Evolutionary conservation across 2,329 filamentous ascomycete species (phyloP).

Genomic region (Sclerotinia minor): DNA sequence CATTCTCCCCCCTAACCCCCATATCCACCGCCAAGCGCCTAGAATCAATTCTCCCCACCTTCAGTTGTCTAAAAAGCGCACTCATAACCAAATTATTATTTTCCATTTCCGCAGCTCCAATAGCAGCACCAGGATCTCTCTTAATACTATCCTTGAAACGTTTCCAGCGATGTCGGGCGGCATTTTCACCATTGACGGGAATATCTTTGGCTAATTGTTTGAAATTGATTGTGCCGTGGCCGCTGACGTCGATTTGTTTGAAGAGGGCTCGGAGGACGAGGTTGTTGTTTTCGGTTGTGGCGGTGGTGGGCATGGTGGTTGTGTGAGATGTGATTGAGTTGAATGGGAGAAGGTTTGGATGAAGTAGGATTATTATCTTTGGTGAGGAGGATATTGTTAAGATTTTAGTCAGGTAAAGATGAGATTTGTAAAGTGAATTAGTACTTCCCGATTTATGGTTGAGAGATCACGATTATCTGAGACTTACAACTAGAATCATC

Average conservation of each 20-base stretch:
- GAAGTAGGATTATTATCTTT: background rate
- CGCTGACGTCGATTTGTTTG: slow-evolving; percentile 1
- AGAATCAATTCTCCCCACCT: background rate
- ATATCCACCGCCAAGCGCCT: background rate
- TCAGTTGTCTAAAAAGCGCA: background rate
- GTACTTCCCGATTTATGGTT: background rate
- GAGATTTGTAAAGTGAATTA: background rate
- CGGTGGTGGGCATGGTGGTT: background rate
- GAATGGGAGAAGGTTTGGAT: background rate
- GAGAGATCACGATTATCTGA: too few relatives aligned
- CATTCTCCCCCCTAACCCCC: background rate
- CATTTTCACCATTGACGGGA: background rate
- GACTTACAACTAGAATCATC: background rate
- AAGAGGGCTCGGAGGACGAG: slow-evolving; percentile 14
- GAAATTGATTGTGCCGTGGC: background rate
- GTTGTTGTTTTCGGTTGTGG: slow-evolving; percentile 1
- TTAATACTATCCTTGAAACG: background rate
- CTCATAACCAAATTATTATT: background rate
- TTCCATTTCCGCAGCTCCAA: background rate
- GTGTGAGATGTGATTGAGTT: background rate
- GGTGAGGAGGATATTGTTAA: background rate
- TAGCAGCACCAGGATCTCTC: background rate
- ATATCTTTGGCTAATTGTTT: slow-evolving; percentile 5
- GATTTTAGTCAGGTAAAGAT: background rate
- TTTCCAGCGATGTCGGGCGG: background rate